phyloP scores from a whole-genome alignment of 2,329 filamentous ascomycete genomes.

The Curvularia verruculosa region DNA sequence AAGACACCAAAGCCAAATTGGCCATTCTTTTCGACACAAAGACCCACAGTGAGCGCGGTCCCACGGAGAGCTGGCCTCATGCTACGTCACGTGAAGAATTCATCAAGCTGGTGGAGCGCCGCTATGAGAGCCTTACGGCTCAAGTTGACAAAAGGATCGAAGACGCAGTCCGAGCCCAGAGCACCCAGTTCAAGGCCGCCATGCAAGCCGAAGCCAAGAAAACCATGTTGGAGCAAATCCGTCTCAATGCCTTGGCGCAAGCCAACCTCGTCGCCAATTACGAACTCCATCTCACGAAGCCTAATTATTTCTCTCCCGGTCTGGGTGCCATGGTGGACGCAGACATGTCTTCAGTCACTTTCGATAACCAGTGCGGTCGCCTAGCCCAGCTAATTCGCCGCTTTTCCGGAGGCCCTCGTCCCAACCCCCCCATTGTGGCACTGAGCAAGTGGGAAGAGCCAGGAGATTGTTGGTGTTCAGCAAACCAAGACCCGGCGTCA shows the following conservation, averaged over 20 bases:
- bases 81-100: slow-evolving; percentile 59
- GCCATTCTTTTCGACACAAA: slow-evolving; percentile 32
- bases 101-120: slow-evolving; percentile 42
- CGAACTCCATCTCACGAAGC: slow-evolving; percentile 43
- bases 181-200: slow-evolving; percentile 24
- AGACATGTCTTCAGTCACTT: slow-evolving; percentile 62
- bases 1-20: slow-evolving; percentile 55
- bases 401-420: slow-evolving; percentile 27
- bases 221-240: slow-evolving; percentile 41
- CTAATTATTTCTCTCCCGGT: slow-evolving; percentile 76
- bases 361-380: slow-evolving; percentile 22
- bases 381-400: slow-evolving; percentile 10
- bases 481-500: slow-evolving; percentile 49
- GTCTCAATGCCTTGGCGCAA: slow-evolving; percentile 39
- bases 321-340: slow-evolving; percentile 70
- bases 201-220: slow-evolving; percentile 35
- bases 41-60: slow-evolving; percentile 7
- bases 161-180: slow-evolving; percentile 25
- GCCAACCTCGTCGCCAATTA: slow-evolving; percentile 42
- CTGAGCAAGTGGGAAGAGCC: slow-evolving; percentile 75
- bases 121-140: slow-evolving; percentile 27
- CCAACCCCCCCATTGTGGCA: slow-evolving; percentile 59
- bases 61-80: slow-evolving; percentile 15
- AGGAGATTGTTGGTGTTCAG: slow-evolving; percentile 87
- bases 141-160: slow-evolving; percentile 36